phyloP scores from a whole-genome alignment of 2,329 filamentous ascomycete species.

The Aspergillus bombycis region DNA sequence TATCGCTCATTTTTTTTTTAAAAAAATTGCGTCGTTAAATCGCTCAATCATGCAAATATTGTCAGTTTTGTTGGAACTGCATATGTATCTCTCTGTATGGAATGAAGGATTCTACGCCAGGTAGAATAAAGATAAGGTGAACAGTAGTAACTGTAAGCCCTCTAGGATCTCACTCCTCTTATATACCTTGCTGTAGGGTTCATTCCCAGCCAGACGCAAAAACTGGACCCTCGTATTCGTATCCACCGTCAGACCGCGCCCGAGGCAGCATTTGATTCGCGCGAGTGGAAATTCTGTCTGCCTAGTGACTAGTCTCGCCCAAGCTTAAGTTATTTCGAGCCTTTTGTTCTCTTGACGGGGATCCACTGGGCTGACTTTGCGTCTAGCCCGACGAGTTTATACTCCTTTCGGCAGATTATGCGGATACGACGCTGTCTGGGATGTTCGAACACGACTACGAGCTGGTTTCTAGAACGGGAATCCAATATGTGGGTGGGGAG shows the following conservation, averaged over 20 bases:
- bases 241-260: neutral
- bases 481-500: neutral
- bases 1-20: slow-evolving; percentile 2
- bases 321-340: neutral
- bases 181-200: neutral
- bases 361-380: neutral
- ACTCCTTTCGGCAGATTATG: neutral
- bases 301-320: neutral
- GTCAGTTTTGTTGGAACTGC: neutral
- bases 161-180: neutral
- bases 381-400: neutral
- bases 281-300: neutral
- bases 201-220: neutral
- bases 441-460: neutral
- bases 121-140: neutral
- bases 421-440: neutral
- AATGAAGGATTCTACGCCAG: neutral
- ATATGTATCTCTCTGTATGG: no score
- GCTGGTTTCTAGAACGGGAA: neutral
- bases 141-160: neutral
- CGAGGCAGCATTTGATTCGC: neutral
- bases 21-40: no score
- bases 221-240: neutral
- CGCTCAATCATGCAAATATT: neutral
- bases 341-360: neutral